Percentiles rank a stretch among this genome's conserved stretches.
phyloP scores from a whole-genome alignment of 495 filamentous ascomycete genomes.

The Clohesyomyces aquaticus region DNA sequence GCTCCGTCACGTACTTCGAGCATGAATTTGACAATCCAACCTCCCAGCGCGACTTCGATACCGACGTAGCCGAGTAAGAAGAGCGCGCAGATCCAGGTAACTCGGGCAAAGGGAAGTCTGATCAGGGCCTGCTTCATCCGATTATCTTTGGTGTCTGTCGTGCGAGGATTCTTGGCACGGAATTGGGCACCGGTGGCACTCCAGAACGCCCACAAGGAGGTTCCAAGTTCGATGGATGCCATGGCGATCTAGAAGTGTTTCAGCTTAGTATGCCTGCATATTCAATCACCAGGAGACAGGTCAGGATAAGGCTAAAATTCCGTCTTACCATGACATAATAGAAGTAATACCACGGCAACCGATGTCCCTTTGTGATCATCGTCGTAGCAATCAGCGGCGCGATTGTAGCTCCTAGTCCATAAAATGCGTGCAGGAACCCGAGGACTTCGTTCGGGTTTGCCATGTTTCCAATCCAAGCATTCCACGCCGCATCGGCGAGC shows the following conservation, averaged over 20 bases:
- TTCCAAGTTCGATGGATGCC: slow-evolving; percentile 62
- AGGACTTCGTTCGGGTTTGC: slow-evolving; percentile 63
- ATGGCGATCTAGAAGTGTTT: slow-evolving; percentile 57
- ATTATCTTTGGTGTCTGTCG: slow-evolving; percentile 51
- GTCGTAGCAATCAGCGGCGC: slow-evolving; percentile 62
- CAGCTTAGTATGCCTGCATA: too few species aligned
- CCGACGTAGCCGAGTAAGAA: slow-evolving; percentile 84
- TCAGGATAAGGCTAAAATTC: not conserved
- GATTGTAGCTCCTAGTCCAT: slow-evolving; percentile 62
- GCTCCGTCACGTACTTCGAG: slow-evolving; percentile 59
- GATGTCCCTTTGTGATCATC: slow-evolving; percentile 54
- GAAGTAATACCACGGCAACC: slow-evolving; percentile 60
- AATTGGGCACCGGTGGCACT: slow-evolving; percentile 64
- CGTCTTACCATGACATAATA: slow-evolving; percentile 64
- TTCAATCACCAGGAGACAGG: too few species aligned
- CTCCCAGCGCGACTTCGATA: slow-evolving; percentile 80
- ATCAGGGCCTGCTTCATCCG: slow-evolving; percentile 62
- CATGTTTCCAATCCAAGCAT: slow-evolving; percentile 68
- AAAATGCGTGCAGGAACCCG: slow-evolving; percentile 62
- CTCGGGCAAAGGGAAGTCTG: slow-evolving; percentile 49
- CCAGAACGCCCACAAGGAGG: slow-evolving; percentile 67
- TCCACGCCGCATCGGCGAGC: slow-evolving; percentile 66
- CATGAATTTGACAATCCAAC: slow-evolving; percentile 72
- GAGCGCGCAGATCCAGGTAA: slow-evolving; percentile 76
- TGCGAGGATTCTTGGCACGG: slow-evolving; percentile 53